A percentile compares a stretch with the other conserved stretches of the same genome.
phyloP scores from a whole-genome alignment of 2,329 filamentous ascomycete species.

The Talaromyces sp. region DNA sequence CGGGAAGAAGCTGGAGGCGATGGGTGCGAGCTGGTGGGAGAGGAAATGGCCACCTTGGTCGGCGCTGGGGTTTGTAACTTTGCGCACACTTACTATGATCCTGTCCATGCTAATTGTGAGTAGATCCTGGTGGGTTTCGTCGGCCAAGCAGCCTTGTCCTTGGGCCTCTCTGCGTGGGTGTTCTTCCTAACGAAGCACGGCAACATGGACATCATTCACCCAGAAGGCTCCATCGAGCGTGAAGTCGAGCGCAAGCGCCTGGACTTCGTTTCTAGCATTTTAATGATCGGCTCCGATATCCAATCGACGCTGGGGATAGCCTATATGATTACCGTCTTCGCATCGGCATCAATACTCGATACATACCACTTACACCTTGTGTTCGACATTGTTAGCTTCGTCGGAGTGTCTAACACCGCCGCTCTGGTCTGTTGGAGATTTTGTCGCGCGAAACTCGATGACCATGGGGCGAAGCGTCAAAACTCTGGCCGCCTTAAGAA shows the following conservation, averaged over 20 bases:
- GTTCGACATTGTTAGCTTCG: conserved; percentile 30
- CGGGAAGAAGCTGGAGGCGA: conserved; percentile 41
- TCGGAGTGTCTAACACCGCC: conserved; percentile 27
- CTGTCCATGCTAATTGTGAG: neutral
- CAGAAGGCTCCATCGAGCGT: conserved; percentile 22
- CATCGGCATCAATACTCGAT: conserved; percentile 18
- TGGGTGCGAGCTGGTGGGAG: conserved; percentile 44
- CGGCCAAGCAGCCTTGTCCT: conserved; percentile 24
- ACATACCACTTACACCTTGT: conserved; percentile 29
- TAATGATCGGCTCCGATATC: conserved; percentile 31
- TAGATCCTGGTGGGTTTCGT: conserved; percentile 30
- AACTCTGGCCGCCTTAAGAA: neutral
- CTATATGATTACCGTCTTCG: conserved; percentile 26
- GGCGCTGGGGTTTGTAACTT: conserved; percentile 24
- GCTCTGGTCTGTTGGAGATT: conserved; percentile 29
- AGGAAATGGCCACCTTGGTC: conserved; percentile 25
- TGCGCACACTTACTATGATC: neutral
- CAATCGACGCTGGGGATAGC: conserved; percentile 28
- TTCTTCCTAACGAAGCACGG: conserved; percentile 28
- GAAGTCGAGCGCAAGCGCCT: conserved; percentile 26
- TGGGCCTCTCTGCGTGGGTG: conserved; percentile 26
- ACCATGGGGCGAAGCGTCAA: neutral
- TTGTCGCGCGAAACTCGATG: conserved; percentile 16
- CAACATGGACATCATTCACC: conserved; percentile 20
- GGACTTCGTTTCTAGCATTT: conserved; percentile 26